These are phyloP conservation scores for Coelastrella sp. DNA, from an alignment of 139 green algal species.

Conservation along the genomic window DNA sequence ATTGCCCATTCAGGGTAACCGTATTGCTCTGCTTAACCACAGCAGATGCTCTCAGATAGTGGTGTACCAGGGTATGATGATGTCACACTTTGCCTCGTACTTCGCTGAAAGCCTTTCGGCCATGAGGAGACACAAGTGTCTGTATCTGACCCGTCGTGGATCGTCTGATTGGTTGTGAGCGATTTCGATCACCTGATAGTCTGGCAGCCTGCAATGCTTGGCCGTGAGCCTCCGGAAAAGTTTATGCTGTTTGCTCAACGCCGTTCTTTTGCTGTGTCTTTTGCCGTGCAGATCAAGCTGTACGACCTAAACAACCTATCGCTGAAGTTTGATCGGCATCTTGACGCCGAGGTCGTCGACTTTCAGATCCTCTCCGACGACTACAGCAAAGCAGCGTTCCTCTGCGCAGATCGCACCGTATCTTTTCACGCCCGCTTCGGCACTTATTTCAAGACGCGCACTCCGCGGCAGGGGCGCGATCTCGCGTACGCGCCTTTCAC, in stretches of 20 bases:
- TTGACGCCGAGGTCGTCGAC: constrained; percentile 87
- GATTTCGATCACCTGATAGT: too few relatives aligned
- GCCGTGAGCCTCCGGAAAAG: background rate
- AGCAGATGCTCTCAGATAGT: background rate
- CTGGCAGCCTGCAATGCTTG: too few relatives aligned
- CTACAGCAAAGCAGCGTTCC: constrained; percentile 95
- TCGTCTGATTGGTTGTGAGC: too few relatives aligned
- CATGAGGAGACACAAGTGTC: background rate
- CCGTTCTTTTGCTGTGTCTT: background rate
- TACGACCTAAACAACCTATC: constrained; percentile 96
- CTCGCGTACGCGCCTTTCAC: constrained; percentile 85
- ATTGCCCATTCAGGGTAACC: too few relatives aligned
- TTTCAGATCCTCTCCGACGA: constrained; percentile 85
- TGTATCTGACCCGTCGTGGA: background rate
- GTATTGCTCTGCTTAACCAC: too few relatives aligned
- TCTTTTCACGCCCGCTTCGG: constrained; percentile 95
- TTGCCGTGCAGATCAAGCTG: constrained; percentile 69
- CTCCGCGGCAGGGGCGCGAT: constrained; percentile 76
- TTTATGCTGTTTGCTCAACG: background rate
- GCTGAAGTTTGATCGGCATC: constrained; percentile 97
- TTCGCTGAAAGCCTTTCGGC: constrained; percentile 30
- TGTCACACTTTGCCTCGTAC: constrained; percentile 30
- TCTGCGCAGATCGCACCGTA: constrained; percentile 91
- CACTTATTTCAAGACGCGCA: constrained; percentile 82
- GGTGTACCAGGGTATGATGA: background rate